Base-by-base conservation (phyloP, 768 basidiomycete species). In the Boletus vermiculosoides region DNA sequence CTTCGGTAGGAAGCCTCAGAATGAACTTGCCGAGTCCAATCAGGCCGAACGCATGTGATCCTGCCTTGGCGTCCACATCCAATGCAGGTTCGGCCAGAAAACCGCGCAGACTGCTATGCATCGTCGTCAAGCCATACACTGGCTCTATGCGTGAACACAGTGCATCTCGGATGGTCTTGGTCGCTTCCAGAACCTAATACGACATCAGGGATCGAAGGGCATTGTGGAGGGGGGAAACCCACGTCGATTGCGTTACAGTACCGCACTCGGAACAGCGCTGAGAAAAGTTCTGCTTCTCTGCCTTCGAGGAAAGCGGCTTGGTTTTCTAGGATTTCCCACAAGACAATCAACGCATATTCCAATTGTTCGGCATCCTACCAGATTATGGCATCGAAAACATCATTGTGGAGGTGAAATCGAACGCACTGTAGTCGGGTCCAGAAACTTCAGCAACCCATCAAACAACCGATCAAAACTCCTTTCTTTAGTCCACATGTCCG, bases 1-100 rank as follows among this genome's bases (percentile, higher is more conserved):
- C 86, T 67, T 93, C 90, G 2, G 84, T 78, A 16, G 92, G 92
- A 18, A 94, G 77, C 36, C 87, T 84, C 55, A 93, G 71, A 59
- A 91, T 84, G 60, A 92, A 92, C 71, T 90, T 92, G 36, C 89
- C 91, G 13, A 94, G 71, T 1, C 88, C 90, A 61, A 92, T 85
- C 52, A 94, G 77, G 5, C 91, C 92, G 71, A 92, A 94, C 5
- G 90, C 90, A 67, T 87, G 86, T 1, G 87, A 83, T 13, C 83
- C 74, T 6, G 87, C 78, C 67, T 85, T 89, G 52, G 79, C 76
- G 36, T 83, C 82, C 31, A 70, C 74, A 41, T 80, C 80, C 13
- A 81, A 80, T 39, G 75, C 66, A 18, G 82, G 71, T 55, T 85
- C 79, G 3, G 77, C 73, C 23, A 83, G 76, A 73, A 93, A 94